Conservation (phyloP, 495 filamentous ascomycete species). For the Friedmanniomyces simplex region DNA sequence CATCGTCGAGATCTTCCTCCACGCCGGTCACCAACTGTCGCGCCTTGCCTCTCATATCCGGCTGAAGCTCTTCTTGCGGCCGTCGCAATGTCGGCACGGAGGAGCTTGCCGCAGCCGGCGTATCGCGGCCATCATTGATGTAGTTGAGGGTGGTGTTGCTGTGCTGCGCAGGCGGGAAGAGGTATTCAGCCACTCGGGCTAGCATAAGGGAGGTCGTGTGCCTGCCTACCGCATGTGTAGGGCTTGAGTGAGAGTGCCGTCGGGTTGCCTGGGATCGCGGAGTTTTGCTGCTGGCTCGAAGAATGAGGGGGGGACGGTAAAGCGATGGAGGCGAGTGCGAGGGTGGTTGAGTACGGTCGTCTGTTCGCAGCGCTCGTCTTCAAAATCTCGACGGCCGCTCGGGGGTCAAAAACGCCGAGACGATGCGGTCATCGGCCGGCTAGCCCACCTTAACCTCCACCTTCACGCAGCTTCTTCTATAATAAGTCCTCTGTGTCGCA, state of each 20-base stretch:
- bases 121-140: constrained; percentile 26
- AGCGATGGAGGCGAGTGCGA: too few relatives aligned
- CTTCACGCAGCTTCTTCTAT: too few relatives aligned
- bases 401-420: too few relatives aligned
- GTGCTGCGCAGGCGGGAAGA: constrained; percentile 17
- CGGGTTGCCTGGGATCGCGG: background rate
- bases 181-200: constrained; percentile 27
- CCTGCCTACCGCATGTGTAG: constrained; percentile 12
- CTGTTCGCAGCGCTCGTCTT: too few relatives aligned
- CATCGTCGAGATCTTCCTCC: constrained; percentile 13
- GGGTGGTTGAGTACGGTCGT: too few relatives aligned
- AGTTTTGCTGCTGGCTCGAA: too few relatives aligned
- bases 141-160: constrained; percentile 15
- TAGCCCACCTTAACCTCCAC: background rate
- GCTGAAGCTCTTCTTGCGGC: constrained; percentile 19
- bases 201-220: constrained; percentile 25
- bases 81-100: constrained; percentile 8
- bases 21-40: constrained; percentile 5
- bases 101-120: background rate
- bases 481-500: too few relatives aligned
- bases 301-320: too few relatives aligned
- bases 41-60: constrained; percentile 11
- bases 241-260: background rate
- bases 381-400: too few relatives aligned
- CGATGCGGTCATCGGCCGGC: background rate